Evolutionary conservation across 2,329 filamentous ascomycete species (phyloP), one percentile per base, ranked within the genome.

Genomic region (Aplosporella prunicola): DNA sequence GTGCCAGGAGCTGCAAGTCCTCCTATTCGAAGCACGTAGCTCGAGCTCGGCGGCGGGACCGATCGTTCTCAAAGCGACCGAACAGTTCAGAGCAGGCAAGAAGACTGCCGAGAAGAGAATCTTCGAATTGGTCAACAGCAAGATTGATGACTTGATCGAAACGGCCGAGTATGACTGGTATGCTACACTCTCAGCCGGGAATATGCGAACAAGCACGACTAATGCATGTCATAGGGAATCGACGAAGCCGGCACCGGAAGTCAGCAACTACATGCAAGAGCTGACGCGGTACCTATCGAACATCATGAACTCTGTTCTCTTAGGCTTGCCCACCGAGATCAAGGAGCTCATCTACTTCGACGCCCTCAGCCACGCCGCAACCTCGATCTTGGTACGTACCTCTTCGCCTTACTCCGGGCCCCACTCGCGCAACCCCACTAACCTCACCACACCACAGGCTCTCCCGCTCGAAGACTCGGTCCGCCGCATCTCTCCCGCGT

Each of bases 311-410:
- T 91, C 85, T 1, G 94, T 93, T 0, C 71, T 98, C 5, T 72
- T 98, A 2, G 89, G 88, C 1, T 67, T 98, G n/a, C 91, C 93
- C 0, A 79, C 86, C 20, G 85, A 93, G 52, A 95, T 98, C 61
- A 96, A 96, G 57, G 87, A 94, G 57, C 77, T 95, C 39, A 94
- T 98, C 50, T 96, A 98, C 64, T 95, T 94, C 54, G 91, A 96
- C 56, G 91, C 91, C 0, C 72, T 98, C 23, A 87, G 80, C 39
- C 91, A 98, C 59, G 87, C 91, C 2, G 81, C 85, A 3, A 82
- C 82, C 44, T 85, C 82, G 59, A 91, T 95, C 39, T 62, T 94
- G 44, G 81, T 83, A 56, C 48, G 70, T 53, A 14, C 20, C 26
- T 10, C 24, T 26, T n/a, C n/a, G n/a, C n/a, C n/a, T n/a, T n/a